Base-by-base conservation (phyloP, 805 yeast species). In the Dipodascus albidus region DNA sequence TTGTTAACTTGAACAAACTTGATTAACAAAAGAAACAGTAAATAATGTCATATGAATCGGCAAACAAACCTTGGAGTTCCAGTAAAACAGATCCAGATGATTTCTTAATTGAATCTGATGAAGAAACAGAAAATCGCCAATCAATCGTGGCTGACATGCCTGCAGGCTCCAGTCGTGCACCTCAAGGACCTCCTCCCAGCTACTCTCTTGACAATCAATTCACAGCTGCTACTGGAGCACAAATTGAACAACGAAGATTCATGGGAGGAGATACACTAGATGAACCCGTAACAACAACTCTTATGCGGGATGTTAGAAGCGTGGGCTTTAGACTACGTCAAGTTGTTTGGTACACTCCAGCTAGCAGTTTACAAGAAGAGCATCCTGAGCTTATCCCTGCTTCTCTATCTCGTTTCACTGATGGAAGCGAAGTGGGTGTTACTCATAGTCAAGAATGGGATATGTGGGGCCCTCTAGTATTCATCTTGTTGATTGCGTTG, bases 191-290 rank as follows among this genome's bases (percentile, higher is more conserved):
- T 6, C 31, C 49, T 21, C 31, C 49, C 27, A 47, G 31, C 24
- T 23, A 47, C n/a, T 23, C 31, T 4, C 27, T 23, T 4, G 49
- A 23, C 15, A 38, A 38, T 14, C 49, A 47, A 47, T 35, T 53
- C 21, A 52, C 54, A 2, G 55, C 60, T 14, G 60, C 55, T 24
- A 65, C 64, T 9, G 62, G 62, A 24, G 69, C 66, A 53, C 59
- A 68, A 31, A 53, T 70, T 23, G 70, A 66, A 52, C 83, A 79
- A 61, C 73, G 80, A 23, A 62, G 72, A 15, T 81, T 75, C 62
- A 64, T 80, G 20, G 88, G 88, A 1, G 85, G 86, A 24, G 85
- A 83, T 62, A 83, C 89, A 1, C 67, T 83, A 11, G 87, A 83
- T 61, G 89, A 83, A 66, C 86, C 88, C 0, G 83, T 83, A 6